These are phyloP conservation scores for Pythium coloratum DNA, from an alignment of 352 stramenopile genomes.

Conservation along the genomic window DNA sequence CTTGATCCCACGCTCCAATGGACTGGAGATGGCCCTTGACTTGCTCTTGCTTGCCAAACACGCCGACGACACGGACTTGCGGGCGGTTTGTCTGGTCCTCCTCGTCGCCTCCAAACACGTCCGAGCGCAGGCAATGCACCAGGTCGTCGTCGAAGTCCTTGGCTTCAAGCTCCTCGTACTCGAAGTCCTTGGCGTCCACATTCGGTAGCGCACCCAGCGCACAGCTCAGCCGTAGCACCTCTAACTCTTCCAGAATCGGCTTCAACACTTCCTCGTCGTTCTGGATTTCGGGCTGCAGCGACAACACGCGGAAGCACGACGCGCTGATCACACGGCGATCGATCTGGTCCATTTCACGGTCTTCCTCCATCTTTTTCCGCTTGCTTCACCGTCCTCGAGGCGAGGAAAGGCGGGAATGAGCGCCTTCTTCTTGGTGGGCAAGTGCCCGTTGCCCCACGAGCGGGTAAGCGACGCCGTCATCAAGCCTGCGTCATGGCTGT, in stretches of 20 bases:
- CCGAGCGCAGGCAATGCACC: constrained; percentile 46
- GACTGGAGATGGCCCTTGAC: constrained; percentile 44
- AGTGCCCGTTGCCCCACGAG: not conserved
- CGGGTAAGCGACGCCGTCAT: not conserved
- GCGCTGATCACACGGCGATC: constrained; percentile 12
- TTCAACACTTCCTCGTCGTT: constrained; percentile 76
- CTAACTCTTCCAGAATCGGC: constrained; percentile 59
- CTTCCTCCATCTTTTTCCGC: not conserved
- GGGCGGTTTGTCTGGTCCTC: not conserved
- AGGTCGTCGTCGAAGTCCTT: constrained; percentile 69
- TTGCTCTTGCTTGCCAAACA: constrained; percentile 64
- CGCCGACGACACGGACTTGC: constrained; percentile 36
- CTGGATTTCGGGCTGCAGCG: constrained; percentile 47
- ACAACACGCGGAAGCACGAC: constrained; percentile 52
- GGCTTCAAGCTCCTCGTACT: constrained; percentile 47
- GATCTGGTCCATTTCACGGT: not conserved
- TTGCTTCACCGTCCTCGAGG: not conserved
- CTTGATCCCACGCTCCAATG: constrained; percentile 45
- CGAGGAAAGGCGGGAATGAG: not conserved
- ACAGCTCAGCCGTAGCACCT: constrained; percentile 65
- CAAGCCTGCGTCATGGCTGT: not conserved
- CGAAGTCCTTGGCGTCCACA: constrained; percentile 51
- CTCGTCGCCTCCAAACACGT: constrained; percentile 37
- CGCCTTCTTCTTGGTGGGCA: not conserved
- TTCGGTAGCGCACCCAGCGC: constrained; percentile 49